Base-by-base conservation (phyloP, 2,329 filamentous ascomycete genomes). In the Alternaria solani region DNA sequence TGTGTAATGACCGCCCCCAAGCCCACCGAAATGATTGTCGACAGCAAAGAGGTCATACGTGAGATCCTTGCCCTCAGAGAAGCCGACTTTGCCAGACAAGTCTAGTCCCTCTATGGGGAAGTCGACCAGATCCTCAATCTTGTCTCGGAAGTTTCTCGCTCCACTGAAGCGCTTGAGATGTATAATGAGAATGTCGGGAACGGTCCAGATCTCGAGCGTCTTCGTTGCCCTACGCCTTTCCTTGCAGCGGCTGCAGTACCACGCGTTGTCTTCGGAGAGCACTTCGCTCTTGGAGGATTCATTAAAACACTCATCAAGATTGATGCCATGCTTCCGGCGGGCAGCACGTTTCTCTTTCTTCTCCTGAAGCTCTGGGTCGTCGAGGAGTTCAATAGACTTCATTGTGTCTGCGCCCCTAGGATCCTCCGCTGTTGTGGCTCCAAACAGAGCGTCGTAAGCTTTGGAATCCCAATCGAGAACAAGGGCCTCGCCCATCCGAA, bases 171-270 rank as follows among this genome's bases (percentile, higher is more conserved):
- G 89, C 83, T 99, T 99, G 51, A 99, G 85, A 75, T 99, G 95
- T 63, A 97, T 91, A 43, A 98, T 91, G 16, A 99, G 86, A 62
- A 98, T 96, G 77, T 99, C 95, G 0, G 95, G 95, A 2, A 92
- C 90, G 74, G 94, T 97, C 95, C 95, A 99, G 18, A 99, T 87
- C 74, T 98, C 94, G 54, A 99, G 93, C 73, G 95, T 97, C 83
- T 99, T 99, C 80, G 90, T 94, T 20, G 95, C 95, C 61, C 93
- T 89, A 16, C 93, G 89, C 72, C 96, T 91, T 71, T 97, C 92
- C 78, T 98, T 98, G 85, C 95, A 99, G 30, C 93, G 88, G 57
- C 93, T 94, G 75, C 95, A 99, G 76, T 96, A 98, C 95, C 95
- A 99, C 61, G 93, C 94, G 76, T 99, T 96, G 74, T 96, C 91